Evolutionary conservation across 305 asterid genomes (phyloP).

Genomic region (Solanum hybrid): DNA sequence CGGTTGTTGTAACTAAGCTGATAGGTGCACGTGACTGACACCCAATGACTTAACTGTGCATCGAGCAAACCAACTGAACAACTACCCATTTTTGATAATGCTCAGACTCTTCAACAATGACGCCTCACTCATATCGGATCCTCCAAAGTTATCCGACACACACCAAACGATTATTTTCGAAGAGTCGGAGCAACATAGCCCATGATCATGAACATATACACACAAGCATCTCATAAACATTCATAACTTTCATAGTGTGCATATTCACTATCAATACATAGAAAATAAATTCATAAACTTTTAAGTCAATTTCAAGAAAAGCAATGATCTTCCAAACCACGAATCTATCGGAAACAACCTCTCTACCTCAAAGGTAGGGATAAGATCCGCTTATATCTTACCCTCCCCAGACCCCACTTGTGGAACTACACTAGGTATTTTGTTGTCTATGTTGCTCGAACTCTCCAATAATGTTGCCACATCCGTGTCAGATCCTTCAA

Average conservation of each 20-base stretch:
- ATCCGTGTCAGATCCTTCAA: not conserved
- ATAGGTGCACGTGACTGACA: not conserved
- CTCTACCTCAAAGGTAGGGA: not conserved
- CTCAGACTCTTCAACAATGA: not conserved
- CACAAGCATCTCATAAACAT: not conserved
- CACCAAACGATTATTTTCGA: fast-evolving
- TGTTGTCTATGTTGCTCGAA: not conserved
- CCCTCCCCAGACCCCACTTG: not conserved
- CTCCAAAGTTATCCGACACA: not conserved
- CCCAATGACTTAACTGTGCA: not conserved
- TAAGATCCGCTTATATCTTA: not conserved
- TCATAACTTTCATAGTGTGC: not conserved
- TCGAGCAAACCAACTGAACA: not conserved
- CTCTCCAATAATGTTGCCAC: not conserved
- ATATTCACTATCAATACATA: not conserved
- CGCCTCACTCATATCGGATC: not conserved
- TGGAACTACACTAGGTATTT: not conserved
- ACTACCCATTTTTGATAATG: not conserved
- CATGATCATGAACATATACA: not conserved
- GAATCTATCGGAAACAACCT: not conserved
- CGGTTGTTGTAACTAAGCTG: not conserved
- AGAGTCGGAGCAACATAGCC: not conserved
- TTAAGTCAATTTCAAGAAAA: not conserved
- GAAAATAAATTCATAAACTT: not conserved
- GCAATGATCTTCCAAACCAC: not conserved